Evolutionary conservation across 108 stramenopile species (phyloP).

Genomic region (Discostella stelligeroides): DNA sequence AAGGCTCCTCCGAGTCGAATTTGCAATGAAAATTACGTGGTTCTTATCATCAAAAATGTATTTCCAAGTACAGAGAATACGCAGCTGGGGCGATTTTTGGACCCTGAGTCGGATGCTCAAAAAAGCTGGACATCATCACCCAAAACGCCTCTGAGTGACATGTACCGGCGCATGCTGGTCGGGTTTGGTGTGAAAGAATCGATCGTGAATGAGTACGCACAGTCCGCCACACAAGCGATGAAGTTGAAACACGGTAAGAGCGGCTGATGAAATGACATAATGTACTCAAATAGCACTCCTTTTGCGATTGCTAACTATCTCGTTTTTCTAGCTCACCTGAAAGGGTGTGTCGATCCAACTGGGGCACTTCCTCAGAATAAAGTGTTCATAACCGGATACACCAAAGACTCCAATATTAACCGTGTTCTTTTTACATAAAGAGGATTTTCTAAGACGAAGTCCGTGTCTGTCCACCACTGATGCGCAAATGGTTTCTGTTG

Average conservation of each 20-base stretch:
- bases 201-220: slow-evolving; percentile 1
- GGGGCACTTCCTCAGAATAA: slow-evolving; percentile 12
- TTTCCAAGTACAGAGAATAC: slow-evolving; percentile 15
- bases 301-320: neutral
- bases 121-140: slow-evolving; percentile 9
- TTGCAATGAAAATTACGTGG: neutral
- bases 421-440: slow-evolving; percentile 17
- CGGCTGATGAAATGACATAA: neutral
- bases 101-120: slow-evolving; percentile 19
- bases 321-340: slow-evolving; percentile 1
- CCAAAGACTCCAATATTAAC: neutral
- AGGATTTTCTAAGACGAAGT: slow-evolving; percentile 20
- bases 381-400: slow-evolving; percentile 20
- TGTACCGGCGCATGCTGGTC: slow-evolving; percentile 33
- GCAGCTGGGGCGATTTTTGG: slow-evolving; percentile 21
- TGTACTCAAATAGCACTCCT: neutral
- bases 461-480: slow-evolving; percentile 35
- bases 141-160: slow-evolving; percentile 20
- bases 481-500: slow-evolving; percentile 37
- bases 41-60: slow-evolving; percentile 11
- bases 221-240: neutral
- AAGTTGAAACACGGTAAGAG: slow-evolving; percentile 10
- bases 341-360: slow-evolving; percentile 16
- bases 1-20: slow-evolving; percentile 24
- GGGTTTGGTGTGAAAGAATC: slow-evolving; percentile 15